Evolutionary conservation across 2,329 filamentous ascomycete genomes (phyloP).

Genomic region (Alternaria arborescens): DNA sequence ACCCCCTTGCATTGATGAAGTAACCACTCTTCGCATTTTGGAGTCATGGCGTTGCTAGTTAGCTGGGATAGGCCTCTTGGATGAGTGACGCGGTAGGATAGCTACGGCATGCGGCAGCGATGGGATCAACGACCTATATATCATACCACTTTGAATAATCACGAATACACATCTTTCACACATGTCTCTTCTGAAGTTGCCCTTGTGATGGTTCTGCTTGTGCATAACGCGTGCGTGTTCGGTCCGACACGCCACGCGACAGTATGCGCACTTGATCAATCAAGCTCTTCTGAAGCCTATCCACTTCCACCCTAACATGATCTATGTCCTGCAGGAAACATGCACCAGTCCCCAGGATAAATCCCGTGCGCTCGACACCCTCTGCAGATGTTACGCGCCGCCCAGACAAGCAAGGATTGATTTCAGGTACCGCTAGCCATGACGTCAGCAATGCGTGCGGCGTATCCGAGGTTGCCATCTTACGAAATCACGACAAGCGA

Average conservation of each 20-base stretch:
- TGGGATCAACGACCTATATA: conserved; percentile 20
- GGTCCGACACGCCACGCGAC: not conserved
- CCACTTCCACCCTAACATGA: not conserved
- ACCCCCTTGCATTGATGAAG: conserved; percentile 46
- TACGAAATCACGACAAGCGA: conserved; percentile 2
- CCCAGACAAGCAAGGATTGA: not conserved
- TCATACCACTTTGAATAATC: conserved; percentile 21
- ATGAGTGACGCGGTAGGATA: conserved; percentile 23
- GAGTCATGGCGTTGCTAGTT: conserved; percentile 23
- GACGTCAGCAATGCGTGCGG: conserved; percentile 11
- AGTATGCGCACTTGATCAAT: conserved; percentile 3
- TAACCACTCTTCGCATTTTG: conserved; percentile 36
- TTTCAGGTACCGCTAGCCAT: not conserved
- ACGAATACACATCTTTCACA: conserved; percentile 24
- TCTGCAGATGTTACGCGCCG: not conserved
- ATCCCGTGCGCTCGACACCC: not conserved
- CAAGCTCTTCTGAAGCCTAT: conserved; percentile 5
- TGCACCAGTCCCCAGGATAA: not conserved
- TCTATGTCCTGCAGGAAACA: not conserved
- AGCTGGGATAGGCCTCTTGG: conserved; percentile 11
- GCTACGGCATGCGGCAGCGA: conserved; percentile 18
- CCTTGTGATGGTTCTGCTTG: not conserved
- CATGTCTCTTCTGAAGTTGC: not conserved
- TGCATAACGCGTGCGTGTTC: not conserved
- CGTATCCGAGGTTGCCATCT: conserved; percentile 5